These are phyloP conservation scores for Aspergillus nanangensis DNA, from an alignment of 495 filamentous ascomycete genomes.

Conservation along the genomic window DNA sequence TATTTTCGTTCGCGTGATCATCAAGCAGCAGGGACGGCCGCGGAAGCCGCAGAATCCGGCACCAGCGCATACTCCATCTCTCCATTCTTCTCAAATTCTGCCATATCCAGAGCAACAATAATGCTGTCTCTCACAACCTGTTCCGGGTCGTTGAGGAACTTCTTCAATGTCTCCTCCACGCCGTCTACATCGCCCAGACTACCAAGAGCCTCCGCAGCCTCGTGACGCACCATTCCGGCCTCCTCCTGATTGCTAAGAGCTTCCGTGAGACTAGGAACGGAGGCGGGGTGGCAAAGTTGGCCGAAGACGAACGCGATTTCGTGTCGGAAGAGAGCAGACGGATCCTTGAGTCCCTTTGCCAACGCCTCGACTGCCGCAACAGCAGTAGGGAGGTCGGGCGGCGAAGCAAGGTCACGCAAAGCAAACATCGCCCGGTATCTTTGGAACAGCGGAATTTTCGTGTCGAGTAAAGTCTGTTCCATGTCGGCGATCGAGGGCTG, in stretches of 20 bases:
- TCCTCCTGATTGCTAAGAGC: conserved; percentile 76
- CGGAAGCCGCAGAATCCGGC: conserved; percentile 48
- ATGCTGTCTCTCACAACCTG: conserved; percentile 92
- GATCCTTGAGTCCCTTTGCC: conserved; percentile 80
- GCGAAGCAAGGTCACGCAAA: conserved; percentile 86
- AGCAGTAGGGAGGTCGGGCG: conserved; percentile 83
- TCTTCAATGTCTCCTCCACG: conserved; percentile 78
- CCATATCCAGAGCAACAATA: conserved; percentile 96
- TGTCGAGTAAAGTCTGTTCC: conserved; percentile 72
- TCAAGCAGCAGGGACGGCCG: conserved; percentile 35
- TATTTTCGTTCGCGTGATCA: conserved; percentile 18
- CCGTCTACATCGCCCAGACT: conserved; percentile 91
- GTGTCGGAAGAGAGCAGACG: conserved; percentile 92
- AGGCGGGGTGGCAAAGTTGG: conserved; percentile 92
- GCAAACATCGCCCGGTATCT: conserved; percentile 98
- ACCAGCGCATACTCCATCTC: conserved; percentile 88
- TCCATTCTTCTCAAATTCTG: conserved; percentile 87
- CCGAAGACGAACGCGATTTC: conserved; percentile 98
- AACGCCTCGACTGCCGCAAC: conserved; percentile 78
- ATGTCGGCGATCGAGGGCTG: conserved; percentile 67
- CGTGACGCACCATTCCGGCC: conserved; percentile 93
- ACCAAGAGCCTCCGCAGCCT: conserved; percentile 96
- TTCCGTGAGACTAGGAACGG: conserved; percentile 79
- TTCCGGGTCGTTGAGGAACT: conserved; percentile 84
- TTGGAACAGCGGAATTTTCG: conserved; percentile 74